Evolutionary conservation across 352 stramenopile genomes (phyloP).

Genomic region (Blastocystis sp.): DNA sequence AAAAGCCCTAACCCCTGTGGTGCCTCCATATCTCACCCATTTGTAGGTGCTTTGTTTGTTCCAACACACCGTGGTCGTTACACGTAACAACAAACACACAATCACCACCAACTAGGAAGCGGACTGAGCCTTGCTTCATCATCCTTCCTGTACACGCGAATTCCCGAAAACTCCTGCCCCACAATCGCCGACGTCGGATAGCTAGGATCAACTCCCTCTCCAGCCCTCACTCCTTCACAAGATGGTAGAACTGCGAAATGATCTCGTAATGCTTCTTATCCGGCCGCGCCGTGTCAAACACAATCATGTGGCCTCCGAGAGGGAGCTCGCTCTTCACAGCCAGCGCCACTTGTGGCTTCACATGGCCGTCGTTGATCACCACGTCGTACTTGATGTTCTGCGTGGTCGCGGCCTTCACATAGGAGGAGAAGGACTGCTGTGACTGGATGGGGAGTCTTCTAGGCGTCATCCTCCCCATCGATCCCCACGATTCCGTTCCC

Average conservation of each 20-base stretch:
- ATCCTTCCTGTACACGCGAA: conserved; percentile 40
- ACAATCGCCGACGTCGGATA: neutral
- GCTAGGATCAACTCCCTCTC: neutral
- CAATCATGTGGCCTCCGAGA: conserved; percentile 28
- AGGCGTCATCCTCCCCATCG: neutral
- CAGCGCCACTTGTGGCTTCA: conserved; percentile 46
- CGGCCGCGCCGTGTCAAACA: conserved; percentile 26
- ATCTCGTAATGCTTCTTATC: conserved; percentile 26
- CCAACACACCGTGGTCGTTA: neutral
- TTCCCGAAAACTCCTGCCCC: conserved; percentile 49
- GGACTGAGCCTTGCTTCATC: neutral
- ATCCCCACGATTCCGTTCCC: neutral
- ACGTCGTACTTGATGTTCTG: conserved; percentile 22
- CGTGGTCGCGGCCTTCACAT: neutral
- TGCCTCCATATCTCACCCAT: conserved; percentile 63
- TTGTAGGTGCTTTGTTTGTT: conserved; percentile 10
- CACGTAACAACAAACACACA: conserved; percentile 21
- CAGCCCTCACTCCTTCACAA: conserved; percentile 33
- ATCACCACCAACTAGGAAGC: conserved; percentile 3
- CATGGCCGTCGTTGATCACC: conserved; percentile 26
- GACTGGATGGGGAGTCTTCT: conserved; percentile 4
- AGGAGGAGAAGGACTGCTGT: neutral
- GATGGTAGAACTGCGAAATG: conserved; percentile 34
- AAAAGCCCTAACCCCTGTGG: conserved; percentile 30
- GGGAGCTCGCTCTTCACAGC: neutral